Conservation (phyloP, 495 filamentous ascomycete species). For the Rhypophila decipiens region DNA sequence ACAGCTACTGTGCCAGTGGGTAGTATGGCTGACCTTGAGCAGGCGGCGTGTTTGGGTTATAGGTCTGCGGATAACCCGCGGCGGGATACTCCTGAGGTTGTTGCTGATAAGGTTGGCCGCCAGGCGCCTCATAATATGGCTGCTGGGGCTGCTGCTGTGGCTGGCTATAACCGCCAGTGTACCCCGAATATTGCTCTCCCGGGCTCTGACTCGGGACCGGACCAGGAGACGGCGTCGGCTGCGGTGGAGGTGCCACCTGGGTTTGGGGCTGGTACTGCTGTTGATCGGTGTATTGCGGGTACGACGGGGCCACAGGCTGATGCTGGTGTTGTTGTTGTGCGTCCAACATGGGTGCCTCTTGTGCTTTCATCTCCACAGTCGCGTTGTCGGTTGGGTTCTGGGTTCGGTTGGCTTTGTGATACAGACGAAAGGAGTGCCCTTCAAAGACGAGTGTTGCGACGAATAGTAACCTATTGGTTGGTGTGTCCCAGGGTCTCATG, state of each 20-base stretch:
- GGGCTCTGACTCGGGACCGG: background rate
- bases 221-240: constrained; percentile 12
- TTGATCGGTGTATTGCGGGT: constrained; percentile 20
- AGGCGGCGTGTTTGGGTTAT: constrained; percentile 14
- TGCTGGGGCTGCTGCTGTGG: constrained; percentile 1
- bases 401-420: constrained; percentile 19
- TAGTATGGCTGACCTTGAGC: constrained; percentile 16
- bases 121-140: background rate
- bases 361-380: constrained; percentile 30
- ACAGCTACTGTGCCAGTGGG: constrained; percentile 11
- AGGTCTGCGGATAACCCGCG: constrained; percentile 5
- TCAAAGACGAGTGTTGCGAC: constrained; percentile 37
- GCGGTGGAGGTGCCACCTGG: constrained; percentile 3
- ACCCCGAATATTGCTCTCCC: constrained; percentile 1
- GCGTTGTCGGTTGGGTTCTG: constrained; percentile 21
- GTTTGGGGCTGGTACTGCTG: constrained; percentile 9
- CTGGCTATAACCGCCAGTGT: too few species aligned
- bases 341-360: constrained; percentile 19
- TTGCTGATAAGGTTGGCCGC: background rate
- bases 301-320: constrained; percentile 7
- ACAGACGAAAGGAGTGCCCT: constrained; percentile 34
- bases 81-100: constrained; percentile 2
- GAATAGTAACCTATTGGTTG: constrained; percentile 33
- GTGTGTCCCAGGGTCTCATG: background rate
- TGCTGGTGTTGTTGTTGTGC: constrained; percentile 16